These are phyloP conservation scores for Annona cherimola DNA, from an alignment of 164 flowering plant species.

Conservation along the genomic window DNA sequence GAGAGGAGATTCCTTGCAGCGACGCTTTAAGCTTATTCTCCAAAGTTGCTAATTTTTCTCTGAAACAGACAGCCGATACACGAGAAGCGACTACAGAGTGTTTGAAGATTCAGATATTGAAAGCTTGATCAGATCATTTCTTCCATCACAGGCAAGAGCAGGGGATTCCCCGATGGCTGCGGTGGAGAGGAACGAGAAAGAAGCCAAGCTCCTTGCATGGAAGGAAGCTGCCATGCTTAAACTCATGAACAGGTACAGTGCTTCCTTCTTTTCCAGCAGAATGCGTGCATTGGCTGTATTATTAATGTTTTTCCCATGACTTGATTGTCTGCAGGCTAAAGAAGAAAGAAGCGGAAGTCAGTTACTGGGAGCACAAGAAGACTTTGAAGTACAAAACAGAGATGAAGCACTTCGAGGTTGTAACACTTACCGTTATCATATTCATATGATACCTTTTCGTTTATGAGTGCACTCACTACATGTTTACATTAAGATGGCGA, in stretches of 20 bases:
- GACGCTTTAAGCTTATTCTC: no score
- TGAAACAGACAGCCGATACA: not conserved
- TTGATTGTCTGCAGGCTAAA: slow-evolving; percentile 12
- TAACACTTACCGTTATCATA: not conserved
- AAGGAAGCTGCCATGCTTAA: slow-evolving; percentile 14
- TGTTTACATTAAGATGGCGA: not conserved
- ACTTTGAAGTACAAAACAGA: slow-evolving; percentile 12
- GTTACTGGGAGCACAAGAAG: slow-evolving; percentile 22
- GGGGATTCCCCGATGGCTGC: slow-evolving; percentile 12
- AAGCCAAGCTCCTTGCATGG: slow-evolving; percentile 12
- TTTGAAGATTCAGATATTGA: not conserved
- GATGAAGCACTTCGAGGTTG: slow-evolving; percentile 24
- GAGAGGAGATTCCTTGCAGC: no score
- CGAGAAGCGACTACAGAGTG: not conserved
- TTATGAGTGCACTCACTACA: not conserved
- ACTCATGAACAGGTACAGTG: slow-evolving; percentile 17
- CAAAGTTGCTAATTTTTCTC: not conserved
- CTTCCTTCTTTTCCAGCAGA: not conserved
- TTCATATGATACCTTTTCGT: not conserved
- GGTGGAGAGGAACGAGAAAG: slow-evolving; percentile 15
- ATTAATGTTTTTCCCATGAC: not conserved
- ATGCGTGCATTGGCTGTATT: not conserved
- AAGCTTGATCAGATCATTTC: slow-evolving; percentile 7
- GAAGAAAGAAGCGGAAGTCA: slow-evolving; percentile 19
- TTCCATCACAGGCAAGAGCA: slow-evolving; percentile 9